Base-by-base conservation (phyloP, 495 filamentous ascomycete species). In the Tuber calosporum region DNA sequence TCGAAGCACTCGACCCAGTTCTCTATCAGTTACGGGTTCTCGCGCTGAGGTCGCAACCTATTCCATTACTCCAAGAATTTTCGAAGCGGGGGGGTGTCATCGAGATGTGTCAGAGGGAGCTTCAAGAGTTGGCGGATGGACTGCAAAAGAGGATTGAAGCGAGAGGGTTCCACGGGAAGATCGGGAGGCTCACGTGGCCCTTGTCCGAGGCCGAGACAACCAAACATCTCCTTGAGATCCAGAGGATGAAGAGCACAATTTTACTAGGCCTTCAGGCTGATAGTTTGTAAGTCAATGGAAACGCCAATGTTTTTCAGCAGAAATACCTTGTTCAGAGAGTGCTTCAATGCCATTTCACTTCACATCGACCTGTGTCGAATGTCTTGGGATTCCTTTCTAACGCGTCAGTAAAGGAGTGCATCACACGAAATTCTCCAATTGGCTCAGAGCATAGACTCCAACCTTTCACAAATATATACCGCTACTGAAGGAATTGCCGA, bases 161-260 rank as follows among this genome's bases (percentile, higher is more conserved):
- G 43, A 69, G 66, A 41, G 74, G 74, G 66, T 43, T 73, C 42
- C 72, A 37, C 20, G 48, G 42, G 22, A 22, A 48, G 20, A 38
- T 75, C 26, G 38, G 72, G 20, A 69, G 58, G 2, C n/a, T 75
- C 7, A 69, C 45, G 43, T 73, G 70, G 74, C 74, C 74, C 2
- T 70, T 75, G 39, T 38, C 69, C 8, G 74, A 75, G 40, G 26
- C 40, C 26, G 74, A 73, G 66, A 73, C 74, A 4, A 73, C 69
- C 39, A 67, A 75, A 40, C 67, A 73, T 66, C 72, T 75, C 26
- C 37, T 68, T 7, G 39, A 22, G 8, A 73, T 75, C n/a, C 70
- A 73, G 58, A 68, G 71, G 41, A 58, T 39, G 45, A 75, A 75
- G 48, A 66, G 26, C 19, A 22, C 73, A 17, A 73, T 73, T 69